Base-by-base conservation (phyloP, 495 filamentous ascomycete genomes). In the Xylaria castorea region DNA sequence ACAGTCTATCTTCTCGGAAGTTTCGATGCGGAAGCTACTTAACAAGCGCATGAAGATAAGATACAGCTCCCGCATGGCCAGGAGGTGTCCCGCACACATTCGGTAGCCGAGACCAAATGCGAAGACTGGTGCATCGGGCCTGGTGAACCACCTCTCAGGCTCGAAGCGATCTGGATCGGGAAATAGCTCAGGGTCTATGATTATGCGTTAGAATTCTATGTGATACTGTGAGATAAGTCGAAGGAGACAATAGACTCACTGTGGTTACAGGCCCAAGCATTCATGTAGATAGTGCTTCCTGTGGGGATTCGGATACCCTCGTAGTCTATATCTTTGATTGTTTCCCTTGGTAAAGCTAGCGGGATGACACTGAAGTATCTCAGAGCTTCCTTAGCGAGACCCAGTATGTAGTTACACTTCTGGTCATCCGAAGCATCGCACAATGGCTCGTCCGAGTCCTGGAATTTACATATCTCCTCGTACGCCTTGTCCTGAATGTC, bases 1-100 rank as follows among this genome's bases (percentile, higher is more conserved):
- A 60, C 84, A 86, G 61, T 89, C 85, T 20, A 85, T 82, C 4
- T 84, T 76, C 32, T 85, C 83, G 27, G 79, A 72, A 5, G 85
- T 82, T 72, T 87, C 81, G 34, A 92, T 84, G 32, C 86, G 81
- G 75, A 91, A 91, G 62, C 85, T 86, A 74, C 85, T 86, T 25
- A 91, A 77, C 61, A 88, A 85, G 16, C 90, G 85, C 80, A 91
- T 85, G 79, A 91, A 90, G 57, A 89, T 84, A 53, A 91, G 80
- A 71, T 92, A 91, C n/a, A 91, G 79, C 78, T 92, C 89, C 0
- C 89, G 83, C 53, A 91, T 91, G 30, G 90, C 89, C 1, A 92
- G 84, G 61, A 91, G 76, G 1, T 87, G 87, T 14, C 90, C 90
- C 11, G 89, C 86, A 71, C 90, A 92, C 89, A 91, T 91, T 30